Evolutionary conservation across 148 eudicot genomes (phyloP).

Genomic region (Arctostaphylos glauca): DNA sequence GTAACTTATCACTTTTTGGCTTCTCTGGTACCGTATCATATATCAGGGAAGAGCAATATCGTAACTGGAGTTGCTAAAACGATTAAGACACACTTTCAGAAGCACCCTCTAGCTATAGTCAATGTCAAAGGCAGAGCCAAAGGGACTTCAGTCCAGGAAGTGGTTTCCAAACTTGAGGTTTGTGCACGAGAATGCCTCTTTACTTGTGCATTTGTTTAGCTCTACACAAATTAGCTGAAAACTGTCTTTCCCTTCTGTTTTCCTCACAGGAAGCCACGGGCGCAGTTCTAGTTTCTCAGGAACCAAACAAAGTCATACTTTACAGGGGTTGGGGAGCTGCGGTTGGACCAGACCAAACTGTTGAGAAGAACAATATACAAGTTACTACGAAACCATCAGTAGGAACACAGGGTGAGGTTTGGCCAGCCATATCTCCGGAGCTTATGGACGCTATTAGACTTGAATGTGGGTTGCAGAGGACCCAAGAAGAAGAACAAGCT

Average conservation of each 20-base stretch:
- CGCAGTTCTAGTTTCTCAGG: conserved; percentile 76
- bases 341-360: conserved; percentile 29
- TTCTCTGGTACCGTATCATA: not conserved
- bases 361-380: conserved; percentile 10
- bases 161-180: conserved; percentile 79
- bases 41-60: conserved; percentile 72
- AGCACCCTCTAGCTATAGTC: conserved; percentile 82
- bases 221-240: conserved; percentile 14
- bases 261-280: conserved; percentile 80
- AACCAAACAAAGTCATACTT: conserved; percentile 83
- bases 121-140: conserved; percentile 93
- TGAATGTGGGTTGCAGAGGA: conserved; percentile 69
- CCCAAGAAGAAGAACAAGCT: conserved; percentile 13
- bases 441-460: conserved; percentile 79
- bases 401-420: conserved; percentile 17
- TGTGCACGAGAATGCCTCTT: conserved; percentile 19
- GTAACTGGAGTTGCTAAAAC: conserved; percentile 78
- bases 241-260: conserved; percentile 10
- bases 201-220: conserved; percentile 5
- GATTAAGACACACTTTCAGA: conserved; percentile 72
- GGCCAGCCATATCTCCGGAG: conserved; percentile 57
- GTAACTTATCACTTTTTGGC: not conserved
- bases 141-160: conserved; percentile 86
- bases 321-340: conserved; percentile 87
- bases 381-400: conserved; percentile 5